Conservation (phyloP, 805 yeast species). For the Yueomyces sinensis region DNA sequence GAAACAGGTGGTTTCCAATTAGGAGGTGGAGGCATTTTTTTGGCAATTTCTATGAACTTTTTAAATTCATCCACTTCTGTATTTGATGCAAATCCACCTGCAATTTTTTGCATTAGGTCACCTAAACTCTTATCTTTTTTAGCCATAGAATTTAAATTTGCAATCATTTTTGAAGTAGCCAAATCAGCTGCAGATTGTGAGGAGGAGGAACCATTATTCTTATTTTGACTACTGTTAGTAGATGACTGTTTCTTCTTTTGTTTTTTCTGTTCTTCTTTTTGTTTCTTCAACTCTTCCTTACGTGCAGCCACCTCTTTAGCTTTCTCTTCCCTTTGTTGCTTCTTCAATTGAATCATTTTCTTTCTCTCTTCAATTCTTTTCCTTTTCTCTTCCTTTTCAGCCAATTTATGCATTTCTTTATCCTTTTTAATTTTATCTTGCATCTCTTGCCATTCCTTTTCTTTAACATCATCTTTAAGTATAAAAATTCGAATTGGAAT, state of each 20-base stretch:
- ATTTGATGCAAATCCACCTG: conserved; percentile 63
- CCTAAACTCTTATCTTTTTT: conserved; percentile 54
- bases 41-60: conserved; percentile 64
- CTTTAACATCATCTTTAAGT: conserved; percentile 68
- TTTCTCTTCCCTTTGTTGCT: conserved; percentile 15
- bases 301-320: conserved; percentile 12
- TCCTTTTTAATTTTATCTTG: conserved; percentile 25
- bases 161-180: conserved; percentile 64
- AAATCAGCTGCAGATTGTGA: conserved; percentile 1
- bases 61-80: conserved; percentile 71
- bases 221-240: neutral
- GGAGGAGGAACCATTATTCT: neutral
- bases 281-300: conserved; percentile 10
- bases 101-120: conserved; percentile 70
- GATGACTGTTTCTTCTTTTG: conserved; percentile 3
- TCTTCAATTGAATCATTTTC: conserved; percentile 12
- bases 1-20: conserved; percentile 12
- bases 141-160: conserved; percentile 74
- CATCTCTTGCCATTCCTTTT: conserved; percentile 32
- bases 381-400: conserved; percentile 22
- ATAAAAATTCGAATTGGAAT: conserved; percentile 70
- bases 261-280: conserved; percentile 11
- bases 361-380: conserved; percentile 16
- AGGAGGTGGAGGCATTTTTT: conserved; percentile 51
- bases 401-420: conserved; percentile 25